A percentile compares a stretch with the other conserved stretches of the same genome.
These are phyloP conservation scores for Aureobasidium melanogenum DNA, from an alignment of 2,329 filamentous ascomycete genomes.

Conservation along the genomic window DNA sequence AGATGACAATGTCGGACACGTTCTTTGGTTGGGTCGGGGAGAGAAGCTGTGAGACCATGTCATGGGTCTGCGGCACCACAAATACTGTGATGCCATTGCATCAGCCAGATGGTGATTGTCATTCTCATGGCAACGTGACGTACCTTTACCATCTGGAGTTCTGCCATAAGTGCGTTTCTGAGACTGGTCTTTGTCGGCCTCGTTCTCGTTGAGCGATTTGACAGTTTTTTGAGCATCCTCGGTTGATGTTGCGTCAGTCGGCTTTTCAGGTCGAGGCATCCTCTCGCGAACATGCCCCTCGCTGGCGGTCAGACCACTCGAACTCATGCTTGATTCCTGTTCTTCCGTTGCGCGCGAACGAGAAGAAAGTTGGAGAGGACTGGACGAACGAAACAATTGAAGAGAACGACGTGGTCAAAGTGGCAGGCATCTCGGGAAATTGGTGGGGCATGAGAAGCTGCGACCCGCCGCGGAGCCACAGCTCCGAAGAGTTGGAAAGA, in stretches of 20 bases:
- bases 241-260: constrained; percentile 24
- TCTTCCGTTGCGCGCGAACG: neutral
- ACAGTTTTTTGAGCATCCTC: constrained; percentile 39
- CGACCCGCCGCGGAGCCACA: constrained; percentile 8
- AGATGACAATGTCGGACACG: constrained; percentile 71
- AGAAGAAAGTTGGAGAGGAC: neutral
- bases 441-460: constrained; percentile 7
- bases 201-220: constrained; percentile 41
- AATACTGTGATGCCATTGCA: constrained; percentile 56
- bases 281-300: neutral
- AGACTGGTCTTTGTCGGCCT: constrained; percentile 40
- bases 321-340: neutral
- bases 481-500: neutral
- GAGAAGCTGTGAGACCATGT: constrained; percentile 97
- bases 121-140: constrained; percentile 30
- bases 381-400: neutral
- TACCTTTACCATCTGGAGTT: constrained; percentile 84
- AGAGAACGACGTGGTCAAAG: constrained; percentile 4
- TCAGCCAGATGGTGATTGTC: neutral
- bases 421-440: constrained; percentile 5
- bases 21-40: constrained; percentile 95
- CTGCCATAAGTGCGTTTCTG: constrained; percentile 78
- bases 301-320: neutral
- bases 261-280: constrained; percentile 17
- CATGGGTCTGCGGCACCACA: constrained; percentile 88